These are phyloP conservation scores for Halteria grandinella DNA, from an alignment of 73 alveolate genomes.

Conservation along the genomic window DNA sequence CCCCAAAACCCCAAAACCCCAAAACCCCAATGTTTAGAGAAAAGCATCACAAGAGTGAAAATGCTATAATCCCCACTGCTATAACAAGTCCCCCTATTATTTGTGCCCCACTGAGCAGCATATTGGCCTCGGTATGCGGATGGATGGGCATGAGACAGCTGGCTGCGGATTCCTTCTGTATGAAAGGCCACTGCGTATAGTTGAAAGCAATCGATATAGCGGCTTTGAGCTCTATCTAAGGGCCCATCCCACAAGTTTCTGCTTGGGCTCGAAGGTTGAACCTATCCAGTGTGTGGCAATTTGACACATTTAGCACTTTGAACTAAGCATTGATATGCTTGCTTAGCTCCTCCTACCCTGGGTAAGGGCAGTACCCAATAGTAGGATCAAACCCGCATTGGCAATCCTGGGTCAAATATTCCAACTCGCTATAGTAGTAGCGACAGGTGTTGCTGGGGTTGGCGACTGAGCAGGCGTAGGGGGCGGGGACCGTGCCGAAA, in stretches of 20 bases:
- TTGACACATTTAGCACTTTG: not conserved
- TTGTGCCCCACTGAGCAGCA: too few species aligned
- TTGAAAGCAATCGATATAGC: constrained; percentile 8
- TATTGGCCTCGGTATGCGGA: not conserved
- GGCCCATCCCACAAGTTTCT: constrained; percentile 44
- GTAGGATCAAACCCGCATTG: constrained; percentile 36
- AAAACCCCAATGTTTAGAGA: too few species aligned
- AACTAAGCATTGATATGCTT: not conserved
- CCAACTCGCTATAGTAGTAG: constrained; percentile 13
- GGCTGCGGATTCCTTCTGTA: not conserved
- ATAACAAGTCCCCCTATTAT: too few species aligned
- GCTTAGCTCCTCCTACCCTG: not conserved
- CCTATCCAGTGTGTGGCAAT: constrained; percentile 42
- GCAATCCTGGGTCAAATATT: constrained; percentile 9
- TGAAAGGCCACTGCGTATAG: constrained; percentile 36
- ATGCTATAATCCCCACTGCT: not conserved
- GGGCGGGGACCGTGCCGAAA: constrained; percentile 4
- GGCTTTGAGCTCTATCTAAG: constrained; percentile 5
- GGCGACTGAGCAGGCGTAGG: constrained; percentile 19
- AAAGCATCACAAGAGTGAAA: not conserved
- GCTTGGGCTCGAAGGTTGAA: constrained; percentile 6
- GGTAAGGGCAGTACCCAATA: constrained; percentile 39
- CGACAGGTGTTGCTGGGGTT: constrained; percentile 22
- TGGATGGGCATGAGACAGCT: constrained; percentile 1
- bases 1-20: too few species aligned